These are phyloP conservation scores for Sporisorium sorghi DNA, from an alignment of 1,284 basidiomycete species.

Conservation along the genomic window DNA sequence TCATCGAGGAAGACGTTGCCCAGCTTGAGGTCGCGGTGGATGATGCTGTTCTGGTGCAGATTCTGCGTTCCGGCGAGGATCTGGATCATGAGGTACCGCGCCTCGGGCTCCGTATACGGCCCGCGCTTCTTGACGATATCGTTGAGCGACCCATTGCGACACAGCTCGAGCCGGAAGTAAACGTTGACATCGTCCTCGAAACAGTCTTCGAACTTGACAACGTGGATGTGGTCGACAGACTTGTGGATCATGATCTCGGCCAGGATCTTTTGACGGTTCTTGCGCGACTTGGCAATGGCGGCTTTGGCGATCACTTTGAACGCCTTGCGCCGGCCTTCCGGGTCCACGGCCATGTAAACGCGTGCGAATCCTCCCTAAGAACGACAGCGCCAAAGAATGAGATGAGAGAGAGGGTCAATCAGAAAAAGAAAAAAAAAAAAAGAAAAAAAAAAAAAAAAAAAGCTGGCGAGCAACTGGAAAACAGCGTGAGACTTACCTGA, in stretches of 20 bases:
- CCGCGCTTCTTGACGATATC: slow-evolving; percentile 89
- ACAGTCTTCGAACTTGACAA: slow-evolving; percentile 91
- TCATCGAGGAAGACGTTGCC: slow-evolving; percentile 93
- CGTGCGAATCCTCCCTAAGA: slow-evolving; percentile 69
- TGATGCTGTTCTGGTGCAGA: slow-evolving; percentile 91
- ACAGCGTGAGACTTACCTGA: slow-evolving; percentile 41
- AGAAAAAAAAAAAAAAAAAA: too few species aligned
- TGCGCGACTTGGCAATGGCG: slow-evolving; percentile 69
- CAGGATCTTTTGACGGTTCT: slow-evolving; percentile 78
- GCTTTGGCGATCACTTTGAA: slow-evolving; percentile 71
- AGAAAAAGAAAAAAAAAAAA: too few species aligned
- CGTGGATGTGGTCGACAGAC: slow-evolving; percentile 89
- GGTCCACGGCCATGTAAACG: slow-evolving; percentile 67
- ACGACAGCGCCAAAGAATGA: too few species aligned
- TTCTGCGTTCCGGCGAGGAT: slow-evolving; percentile 94
- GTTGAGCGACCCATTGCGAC: slow-evolving; percentile 84
- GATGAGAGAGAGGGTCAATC: too few species aligned
- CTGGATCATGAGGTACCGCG: slow-evolving; percentile 91
- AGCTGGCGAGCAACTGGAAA: too few species aligned
- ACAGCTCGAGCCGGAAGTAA: slow-evolving; percentile 95
- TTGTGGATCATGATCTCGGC: slow-evolving; percentile 99
- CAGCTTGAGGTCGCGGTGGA: too few species aligned
- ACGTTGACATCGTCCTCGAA: slow-evolving; percentile 96
- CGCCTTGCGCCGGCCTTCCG: slow-evolving; percentile 67
- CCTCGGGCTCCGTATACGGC: slow-evolving; percentile 90